Percentiles rank a stretch among this genome's conserved stretches.
phyloP scores from a whole-genome alignment of 495 filamentous ascomycete genomes.

The Lasiosphaeria ovina region DNA sequence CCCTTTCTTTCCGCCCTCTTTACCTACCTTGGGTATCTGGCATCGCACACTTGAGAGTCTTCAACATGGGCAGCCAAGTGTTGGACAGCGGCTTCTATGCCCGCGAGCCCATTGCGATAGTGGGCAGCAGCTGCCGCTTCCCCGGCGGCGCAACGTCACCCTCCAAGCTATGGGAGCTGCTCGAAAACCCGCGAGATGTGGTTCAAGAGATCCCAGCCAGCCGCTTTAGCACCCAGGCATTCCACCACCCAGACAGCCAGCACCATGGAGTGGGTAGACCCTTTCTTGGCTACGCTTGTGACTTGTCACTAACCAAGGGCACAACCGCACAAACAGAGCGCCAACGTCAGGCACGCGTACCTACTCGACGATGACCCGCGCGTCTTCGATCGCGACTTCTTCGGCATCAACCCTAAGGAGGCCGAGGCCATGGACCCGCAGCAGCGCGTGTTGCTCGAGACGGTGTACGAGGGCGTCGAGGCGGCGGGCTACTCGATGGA shows the following conservation, averaged over 20 bases:
- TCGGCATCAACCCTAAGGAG: constrained; percentile 47
- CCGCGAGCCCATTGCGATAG: constrained; percentile 45
- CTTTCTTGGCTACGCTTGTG: not conserved
- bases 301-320: not conserved
- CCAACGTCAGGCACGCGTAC: constrained; percentile 55
- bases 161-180: constrained; percentile 44
- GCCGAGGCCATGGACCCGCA: constrained; percentile 32
- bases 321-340: not conserved
- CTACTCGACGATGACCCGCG: constrained; percentile 45
- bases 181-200: constrained; percentile 9
- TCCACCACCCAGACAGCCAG: constrained; percentile 50
- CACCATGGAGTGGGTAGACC: constrained; percentile 35
- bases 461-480: constrained; percentile 26
- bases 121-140: constrained; percentile 54
- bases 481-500: constrained; percentile 52
- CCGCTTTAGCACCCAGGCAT: constrained; percentile 58
- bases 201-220: constrained; percentile 47
- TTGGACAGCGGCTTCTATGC: not conserved
- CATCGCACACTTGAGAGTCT: too few species aligned
- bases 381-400: constrained; percentile 51
- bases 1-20: too few species aligned
- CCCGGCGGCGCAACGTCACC: constrained; percentile 46
- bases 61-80: not conserved
- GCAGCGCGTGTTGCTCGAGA: constrained; percentile 42
- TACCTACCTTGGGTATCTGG: not conserved